Base-by-base conservation (phyloP, 345 rosid species). In the Angophora floribunda region DNA sequence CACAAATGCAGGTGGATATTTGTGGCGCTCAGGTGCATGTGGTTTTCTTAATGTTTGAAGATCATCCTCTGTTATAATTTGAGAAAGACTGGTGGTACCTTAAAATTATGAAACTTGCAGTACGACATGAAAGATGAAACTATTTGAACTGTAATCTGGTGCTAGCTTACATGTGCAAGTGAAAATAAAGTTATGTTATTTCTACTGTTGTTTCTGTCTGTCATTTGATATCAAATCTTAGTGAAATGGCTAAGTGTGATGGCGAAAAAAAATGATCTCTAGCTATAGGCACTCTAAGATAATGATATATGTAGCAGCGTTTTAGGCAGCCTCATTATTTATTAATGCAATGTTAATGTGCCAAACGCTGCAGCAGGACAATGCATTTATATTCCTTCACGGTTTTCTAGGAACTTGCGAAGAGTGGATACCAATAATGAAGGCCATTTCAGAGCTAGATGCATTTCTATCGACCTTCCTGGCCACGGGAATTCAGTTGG, bases 351-450 rank as follows among this genome's bases (percentile, higher is more conserved):
- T 47, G 1, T 59, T 44, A 32, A 30, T 47, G 51, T 7, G 44
- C 70, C 52, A 15, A 52, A 59, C 52, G 51, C 78, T 52, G 52
- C 26, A 91, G 87, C 95, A 97, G 98, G 94, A 91, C 59, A 91
- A 89, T 90, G 90, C 94, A 59, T 86, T 92, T 85, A 21, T 97
- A 52, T 96, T 96, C 90, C 96, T 97, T 59, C 99, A 97, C 89
- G 98, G 99, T 59, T 96, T 97, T 92, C 97, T 97, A 36, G 99
- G 99, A 91, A 95, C 95, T 80, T 92, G 96, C 88, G 96, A 95
- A 91, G 99, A 96, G 84, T 97, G 99, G 99, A 91, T 95, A 85
- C 92, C 97, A 75, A 92, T 96, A 90, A 96, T 95, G 96, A 95
- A 94, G 89, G 93, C 95, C 65, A 53, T 95, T 88, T 95, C 99